Evolutionary conservation across 139 green algal genomes (phyloP).

Genomic region (Asterochloris sp.): DNA sequence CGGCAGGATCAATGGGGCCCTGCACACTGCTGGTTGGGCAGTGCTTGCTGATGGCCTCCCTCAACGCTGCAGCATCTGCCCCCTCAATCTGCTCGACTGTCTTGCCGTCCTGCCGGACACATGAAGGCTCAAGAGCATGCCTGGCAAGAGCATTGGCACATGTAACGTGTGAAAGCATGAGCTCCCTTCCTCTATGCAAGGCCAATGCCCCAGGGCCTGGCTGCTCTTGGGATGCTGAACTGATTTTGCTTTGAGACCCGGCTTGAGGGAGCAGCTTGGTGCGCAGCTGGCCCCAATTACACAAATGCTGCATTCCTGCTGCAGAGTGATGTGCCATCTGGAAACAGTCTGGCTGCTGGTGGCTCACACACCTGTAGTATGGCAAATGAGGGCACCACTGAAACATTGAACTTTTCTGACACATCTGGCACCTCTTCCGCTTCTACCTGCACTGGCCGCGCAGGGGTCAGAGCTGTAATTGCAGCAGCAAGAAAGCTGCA

Average conservation of each 20-base stretch:
- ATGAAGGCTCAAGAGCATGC: no score
- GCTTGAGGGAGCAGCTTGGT: no score
- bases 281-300: no score
- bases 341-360: no score
- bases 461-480: neutral
- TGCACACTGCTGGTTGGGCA: neutral
- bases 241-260: neutral
- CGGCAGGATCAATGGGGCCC: slow-evolving; percentile 7
- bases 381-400: slow-evolving; percentile 73
- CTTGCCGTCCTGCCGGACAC: slow-evolving; percentile 25
- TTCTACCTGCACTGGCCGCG: slow-evolving; percentile 56
- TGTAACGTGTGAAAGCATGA: neutral
- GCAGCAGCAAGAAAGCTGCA: neutral
- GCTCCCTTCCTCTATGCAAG: neutral
- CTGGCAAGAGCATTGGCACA: no score
- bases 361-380: slow-evolving; percentile 44
- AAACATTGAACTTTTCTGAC: slow-evolving; percentile 59
- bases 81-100: slow-evolving; percentile 72
- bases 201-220: no score
- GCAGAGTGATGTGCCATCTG: no score
- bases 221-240: no score
- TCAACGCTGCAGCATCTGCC: slow-evolving; percentile 64
- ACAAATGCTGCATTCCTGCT: no score
- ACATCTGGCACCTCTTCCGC: slow-evolving; percentile 77
- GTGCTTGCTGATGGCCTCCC: slow-evolving; percentile 36